Evolutionary conservation across 208 protist species (phyloP), one percentile per base, ranked within the genome.

Genomic region (Leishmania guyanensis): DNA sequence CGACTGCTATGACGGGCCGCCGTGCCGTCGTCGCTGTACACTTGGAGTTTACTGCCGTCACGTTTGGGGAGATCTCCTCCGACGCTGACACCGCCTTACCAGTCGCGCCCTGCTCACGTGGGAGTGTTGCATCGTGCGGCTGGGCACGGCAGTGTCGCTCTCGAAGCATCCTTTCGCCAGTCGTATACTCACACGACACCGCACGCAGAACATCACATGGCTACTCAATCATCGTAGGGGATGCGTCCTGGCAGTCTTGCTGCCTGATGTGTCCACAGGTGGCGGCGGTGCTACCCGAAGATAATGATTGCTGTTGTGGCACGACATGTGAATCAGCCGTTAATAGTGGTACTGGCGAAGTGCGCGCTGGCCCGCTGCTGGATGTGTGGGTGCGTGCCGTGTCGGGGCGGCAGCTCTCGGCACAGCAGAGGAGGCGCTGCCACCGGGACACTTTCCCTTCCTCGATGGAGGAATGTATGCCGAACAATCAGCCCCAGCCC

Each of bases 381-480:
- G 81, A 84, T 77, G 68, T 80, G 56, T 84, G 81, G 81, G 81
- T 84, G 70, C 46, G 54, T 53, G 58, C 66, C 26, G 81, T 81
- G 10, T 80, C 76, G 0, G 81, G 75, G 17, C 12, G 50, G n/a
- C 68, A 58, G 9, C n/a, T 51, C 20, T 50, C 46, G 5, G 26
- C 33, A 33, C 36, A 20, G 16, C 36, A 73, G 46, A 29, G 43
- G 51, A 4, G 48, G n/a, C 6, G 43, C 17, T 3, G n/a, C 72
- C 3, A 54, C 17, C 17, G 51, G 51, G 20, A 16, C 69, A 4
- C 12, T 16, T 14, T 73, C 2, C 46, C 22, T 51, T 29, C 8
- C 0, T 53, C 46, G 20, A 16, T 36, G 26, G 17, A 26, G 46
- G 14, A 73, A 51, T 29, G 5, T 36, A n/a, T 39, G 29, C 33